Percentiles rank a stretch among this genome's conserved stretches.
Evolutionary conservation across 371 early-diverging fungal species (phyloP).

Genomic region (Fennellomyces sp.): DNA sequence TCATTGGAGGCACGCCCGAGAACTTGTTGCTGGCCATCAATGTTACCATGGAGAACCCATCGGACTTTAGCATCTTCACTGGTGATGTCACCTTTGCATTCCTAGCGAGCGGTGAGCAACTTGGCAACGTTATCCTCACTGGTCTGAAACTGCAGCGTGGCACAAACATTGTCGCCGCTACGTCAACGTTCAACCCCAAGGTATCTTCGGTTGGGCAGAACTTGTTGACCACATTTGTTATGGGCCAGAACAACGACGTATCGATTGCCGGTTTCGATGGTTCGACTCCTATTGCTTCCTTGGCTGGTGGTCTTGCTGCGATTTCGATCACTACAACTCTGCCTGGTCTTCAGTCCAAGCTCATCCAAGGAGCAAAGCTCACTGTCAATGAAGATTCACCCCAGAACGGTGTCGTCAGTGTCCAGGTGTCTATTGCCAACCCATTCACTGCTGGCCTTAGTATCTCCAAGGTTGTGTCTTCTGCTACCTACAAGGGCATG

Average conservation of each 20-base stretch:
- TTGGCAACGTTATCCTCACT: conserved; percentile 52
- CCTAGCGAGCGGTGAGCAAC: conserved; percentile 28
- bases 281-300: conserved; percentile 48
- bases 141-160: conserved; percentile 47
- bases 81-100: conserved; percentile 52
- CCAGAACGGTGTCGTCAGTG: conserved; percentile 41
- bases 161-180: conserved; percentile 42
- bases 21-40: conserved; percentile 51
- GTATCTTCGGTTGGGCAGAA: conserved; percentile 43
- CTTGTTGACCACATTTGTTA: conserved; percentile 49
- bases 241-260: conserved; percentile 49
- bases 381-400: too few relatives aligned
- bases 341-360: conserved; percentile 48
- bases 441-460: conserved; percentile 55
- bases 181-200: conserved; percentile 48
- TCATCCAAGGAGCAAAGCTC: conserved; percentile 48
- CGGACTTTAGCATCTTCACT: conserved; percentile 53
- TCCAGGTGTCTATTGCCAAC: conserved; percentile 52
- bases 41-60: conserved; percentile 59
- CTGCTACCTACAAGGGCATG: conserved; percentile 48
- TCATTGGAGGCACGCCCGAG: conserved; percentile 51
- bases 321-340: conserved; percentile 42
- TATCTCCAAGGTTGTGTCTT: conserved; percentile 46
- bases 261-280: conserved; percentile 41
- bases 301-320: conserved; percentile 43